Evolutionary conservation across 1,284 basidiomycete genomes (phyloP).

Genomic region (Porogramme epimiltina): DNA sequence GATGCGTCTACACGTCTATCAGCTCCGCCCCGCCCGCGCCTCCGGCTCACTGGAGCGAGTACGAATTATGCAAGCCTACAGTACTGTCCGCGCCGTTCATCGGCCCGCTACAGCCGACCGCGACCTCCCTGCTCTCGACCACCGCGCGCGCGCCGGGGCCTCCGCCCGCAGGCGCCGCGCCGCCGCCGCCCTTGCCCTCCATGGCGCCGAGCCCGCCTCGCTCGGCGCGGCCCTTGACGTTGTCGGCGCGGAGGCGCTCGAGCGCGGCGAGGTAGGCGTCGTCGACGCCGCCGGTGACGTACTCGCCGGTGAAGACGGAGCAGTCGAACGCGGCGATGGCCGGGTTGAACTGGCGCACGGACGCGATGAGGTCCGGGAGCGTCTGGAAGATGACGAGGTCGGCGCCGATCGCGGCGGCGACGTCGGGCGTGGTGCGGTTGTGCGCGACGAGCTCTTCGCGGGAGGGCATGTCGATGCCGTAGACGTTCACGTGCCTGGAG

Average conservation of each 20-base stretch:
- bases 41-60: constrained; percentile 9
- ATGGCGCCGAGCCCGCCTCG: constrained; percentile 35
- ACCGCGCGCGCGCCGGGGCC: constrained; percentile 7
- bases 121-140: constrained; percentile 32
- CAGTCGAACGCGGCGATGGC: constrained; percentile 87
- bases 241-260: constrained; percentile 84
- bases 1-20: background rate
- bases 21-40: background rate
- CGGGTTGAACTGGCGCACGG: constrained; percentile 89
- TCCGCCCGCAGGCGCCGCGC: constrained; percentile 15
- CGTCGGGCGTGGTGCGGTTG: constrained; percentile 72
- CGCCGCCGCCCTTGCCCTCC: constrained; percentile 43
- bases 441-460: constrained; percentile 93
- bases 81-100: constrained; percentile 70
- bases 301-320: constrained; percentile 97
- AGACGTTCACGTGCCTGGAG: constrained; percentile 87
- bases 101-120: constrained; percentile 37
- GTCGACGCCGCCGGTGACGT: constrained; percentile 95
- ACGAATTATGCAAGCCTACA: constrained; percentile 73
- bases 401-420: constrained; percentile 89
- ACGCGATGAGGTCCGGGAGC: constrained; percentile 85
- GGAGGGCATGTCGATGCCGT: constrained; percentile 99
- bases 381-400: constrained; percentile 98
- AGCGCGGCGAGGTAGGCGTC: constrained; percentile 81
- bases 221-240: constrained; percentile 58